These are phyloP conservation scores for Euphorbia peplus DNA, from an alignment of 345 rosid genomes.

Conservation along the genomic window DNA sequence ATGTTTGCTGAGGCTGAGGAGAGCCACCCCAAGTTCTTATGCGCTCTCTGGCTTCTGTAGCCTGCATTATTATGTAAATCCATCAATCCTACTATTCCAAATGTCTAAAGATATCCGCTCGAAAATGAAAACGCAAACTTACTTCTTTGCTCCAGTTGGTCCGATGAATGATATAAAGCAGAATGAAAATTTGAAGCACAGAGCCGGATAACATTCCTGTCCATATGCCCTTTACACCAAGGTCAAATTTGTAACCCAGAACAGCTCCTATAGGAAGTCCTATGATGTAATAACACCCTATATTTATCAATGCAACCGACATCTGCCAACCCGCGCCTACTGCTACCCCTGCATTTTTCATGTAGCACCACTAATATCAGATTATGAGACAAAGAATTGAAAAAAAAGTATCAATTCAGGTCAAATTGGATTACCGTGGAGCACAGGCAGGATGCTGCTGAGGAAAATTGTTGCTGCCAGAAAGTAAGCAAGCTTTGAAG, in stretches of 20 bases:
- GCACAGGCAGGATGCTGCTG: constrained; percentile 54
- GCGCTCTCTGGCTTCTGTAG: constrained; percentile 33
- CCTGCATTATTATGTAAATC: constrained; percentile 28
- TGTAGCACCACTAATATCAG: too few species aligned
- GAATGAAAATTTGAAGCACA: constrained; percentile 34
- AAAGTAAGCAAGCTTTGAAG: constrained; percentile 42
- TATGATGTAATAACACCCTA: constrained; percentile 41
- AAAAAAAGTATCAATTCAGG: not conserved
- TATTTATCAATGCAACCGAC: constrained; percentile 40
- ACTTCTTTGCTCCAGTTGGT: constrained; percentile 55
- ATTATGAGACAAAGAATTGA: not conserved
- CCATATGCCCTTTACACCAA: constrained; percentile 47
- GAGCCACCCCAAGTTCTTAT: constrained; percentile 37
- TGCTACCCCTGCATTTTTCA: constrained; percentile 59
- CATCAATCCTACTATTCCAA: not conserved
- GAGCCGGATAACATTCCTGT: constrained; percentile 50
- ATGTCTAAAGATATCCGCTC: not conserved
- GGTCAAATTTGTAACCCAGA: constrained; percentile 43
- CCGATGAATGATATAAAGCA: constrained; percentile 26
- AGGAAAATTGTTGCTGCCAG: constrained; percentile 48
- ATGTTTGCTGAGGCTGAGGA: constrained; percentile 14
- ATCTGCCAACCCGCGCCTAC: constrained; percentile 63
- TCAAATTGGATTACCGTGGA: constrained; percentile 34
- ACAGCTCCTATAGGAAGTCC: constrained; percentile 49
- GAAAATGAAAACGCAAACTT: not conserved